These are phyloP conservation scores for Sanghuangporus baumii DNA, from an alignment of 1,284 basidiomycete species.

Conservation along the genomic window DNA sequence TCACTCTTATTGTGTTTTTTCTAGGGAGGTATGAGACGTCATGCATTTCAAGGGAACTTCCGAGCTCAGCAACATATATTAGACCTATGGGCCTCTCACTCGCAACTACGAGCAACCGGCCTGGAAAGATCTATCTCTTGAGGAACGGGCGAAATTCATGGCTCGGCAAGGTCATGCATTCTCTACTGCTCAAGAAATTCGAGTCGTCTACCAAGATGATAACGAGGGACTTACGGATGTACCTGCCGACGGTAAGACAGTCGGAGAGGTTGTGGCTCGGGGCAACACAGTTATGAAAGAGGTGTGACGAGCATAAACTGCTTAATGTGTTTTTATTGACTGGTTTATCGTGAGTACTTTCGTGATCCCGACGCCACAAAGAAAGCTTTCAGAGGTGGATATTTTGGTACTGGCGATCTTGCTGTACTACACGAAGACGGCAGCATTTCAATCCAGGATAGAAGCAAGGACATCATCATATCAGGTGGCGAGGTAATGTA, in stretches of 20 bases:
- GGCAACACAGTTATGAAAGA: constrained; percentile 89
- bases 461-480: constrained; percentile 81
- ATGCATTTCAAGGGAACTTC: neutral
- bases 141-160: constrained; percentile 68
- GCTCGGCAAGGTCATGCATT: constrained; percentile 84
- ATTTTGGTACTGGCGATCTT: constrained; percentile 78
- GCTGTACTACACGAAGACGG: constrained; percentile 80
- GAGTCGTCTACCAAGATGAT: constrained; percentile 57
- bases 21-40: constrained; percentile 26
- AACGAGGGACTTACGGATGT: constrained; percentile 67
- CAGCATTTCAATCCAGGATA: constrained; percentile 53
- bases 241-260: constrained; percentile 71
- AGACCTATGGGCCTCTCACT: constrained; percentile 79
- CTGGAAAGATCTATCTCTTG: constrained; percentile 54
- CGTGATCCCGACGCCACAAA: constrained; percentile 68
- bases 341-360: constrained; percentile 54
- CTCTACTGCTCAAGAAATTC: constrained; percentile 68
- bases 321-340: neutral
- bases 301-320: constrained; percentile 31
- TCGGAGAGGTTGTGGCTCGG: constrained; percentile 79
- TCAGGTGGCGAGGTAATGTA: constrained; percentile 70
- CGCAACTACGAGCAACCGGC: constrained; percentile 62
- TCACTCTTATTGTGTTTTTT: constrained; percentile 18
- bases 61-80: neutral
- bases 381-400: constrained; percentile 74